Conservation (phyloP, 2,329 filamentous ascomycete species). For the Mycosphaerelloides madeirae region DNA sequence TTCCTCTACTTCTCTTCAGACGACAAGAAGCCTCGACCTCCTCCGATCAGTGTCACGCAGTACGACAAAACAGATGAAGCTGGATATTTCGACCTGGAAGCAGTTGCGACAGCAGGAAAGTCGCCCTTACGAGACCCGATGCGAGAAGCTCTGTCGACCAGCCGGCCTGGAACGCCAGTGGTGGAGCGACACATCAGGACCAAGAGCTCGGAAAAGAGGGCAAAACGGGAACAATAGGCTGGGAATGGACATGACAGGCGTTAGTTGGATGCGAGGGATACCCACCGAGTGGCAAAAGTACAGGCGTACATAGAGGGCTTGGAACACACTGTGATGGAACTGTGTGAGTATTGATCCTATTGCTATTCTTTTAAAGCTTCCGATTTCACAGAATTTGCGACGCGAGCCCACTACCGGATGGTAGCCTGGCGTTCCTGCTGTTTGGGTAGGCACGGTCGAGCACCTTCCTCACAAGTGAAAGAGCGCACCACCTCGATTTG, state of each 20-base stretch:
- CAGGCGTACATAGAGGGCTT: not conserved
- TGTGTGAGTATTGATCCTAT: not conserved
- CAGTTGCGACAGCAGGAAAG: slow-evolving; percentile 43
- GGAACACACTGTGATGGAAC: not conserved
- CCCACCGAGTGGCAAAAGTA: too few relatives aligned
- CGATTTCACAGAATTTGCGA: too few relatives aligned
- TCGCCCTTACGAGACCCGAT: slow-evolving; percentile 41
- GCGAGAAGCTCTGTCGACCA: slow-evolving; percentile 50
- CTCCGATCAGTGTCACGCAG: slow-evolving; percentile 63
- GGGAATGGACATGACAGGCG: too few relatives aligned
- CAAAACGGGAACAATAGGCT: slow-evolving; percentile 35
- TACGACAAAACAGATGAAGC: slow-evolving; percentile 61
- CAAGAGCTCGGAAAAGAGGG: slow-evolving; percentile 26
- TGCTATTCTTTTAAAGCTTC: not conserved
- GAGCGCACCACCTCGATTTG: not conserved
- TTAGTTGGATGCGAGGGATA: not conserved
- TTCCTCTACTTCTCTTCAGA: slow-evolving; percentile 76
- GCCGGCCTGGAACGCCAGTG: slow-evolving; percentile 35
- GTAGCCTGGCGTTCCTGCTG: too few relatives aligned
- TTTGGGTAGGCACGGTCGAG: slow-evolving; percentile 10
- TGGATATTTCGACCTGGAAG: slow-evolving; percentile 39
- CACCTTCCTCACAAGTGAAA: slow-evolving; percentile 4
- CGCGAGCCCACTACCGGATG: too few relatives aligned
- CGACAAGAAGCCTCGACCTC: slow-evolving; percentile 50
- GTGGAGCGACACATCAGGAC: slow-evolving; percentile 34